These are phyloP conservation scores for Trametes polyzona DNA, from an alignment of 1,284 basidiomycete genomes.

Conservation along the genomic window DNA sequence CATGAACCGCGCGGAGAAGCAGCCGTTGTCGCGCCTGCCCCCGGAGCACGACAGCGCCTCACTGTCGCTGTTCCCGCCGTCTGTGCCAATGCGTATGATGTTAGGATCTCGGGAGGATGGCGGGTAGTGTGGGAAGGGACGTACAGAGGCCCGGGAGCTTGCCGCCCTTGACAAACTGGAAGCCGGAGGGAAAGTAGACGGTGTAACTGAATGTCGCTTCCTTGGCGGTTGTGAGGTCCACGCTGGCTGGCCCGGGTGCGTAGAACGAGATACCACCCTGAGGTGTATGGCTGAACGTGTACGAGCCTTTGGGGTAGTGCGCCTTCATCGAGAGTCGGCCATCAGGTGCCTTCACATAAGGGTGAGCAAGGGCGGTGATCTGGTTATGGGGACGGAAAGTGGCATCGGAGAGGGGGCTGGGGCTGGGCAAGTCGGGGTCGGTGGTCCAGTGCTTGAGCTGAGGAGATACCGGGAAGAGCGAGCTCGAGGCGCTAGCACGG, in stretches of 20 bases:
- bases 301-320: slow-evolving; percentile 59
- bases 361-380: slow-evolving; percentile 43
- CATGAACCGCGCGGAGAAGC: slow-evolving; percentile 63
- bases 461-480: slow-evolving; percentile 48
- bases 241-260: slow-evolving; percentile 44
- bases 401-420: slow-evolving; percentile 46
- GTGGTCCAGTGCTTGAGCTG: slow-evolving; percentile 47
- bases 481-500: slow-evolving; percentile 13
- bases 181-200: slow-evolving; percentile 61
- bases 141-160: slow-evolving; percentile 39
- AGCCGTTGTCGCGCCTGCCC: slow-evolving; percentile 47
- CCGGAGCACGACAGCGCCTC: slow-evolving; percentile 54
- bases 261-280: slow-evolving; percentile 69
- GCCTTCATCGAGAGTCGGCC: slow-evolving; percentile 55
- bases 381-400: slow-evolving; percentile 47
- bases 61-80: slow-evolving; percentile 52
- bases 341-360: slow-evolving; percentile 49
- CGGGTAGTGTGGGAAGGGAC: slow-evolving; percentile 12
- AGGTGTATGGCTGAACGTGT: slow-evolving; percentile 57
- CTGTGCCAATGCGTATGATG: slow-evolving; percentile 32
- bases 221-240: slow-evolving; percentile 50
- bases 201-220: slow-evolving; percentile 60
- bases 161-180: slow-evolving; percentile 43
- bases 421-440: slow-evolving; percentile 32
- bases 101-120: background rate